These are phyloP conservation scores for Wallacemonas sp. DNA, from an alignment of 208 protist genomes.

Conservation along the genomic window DNA sequence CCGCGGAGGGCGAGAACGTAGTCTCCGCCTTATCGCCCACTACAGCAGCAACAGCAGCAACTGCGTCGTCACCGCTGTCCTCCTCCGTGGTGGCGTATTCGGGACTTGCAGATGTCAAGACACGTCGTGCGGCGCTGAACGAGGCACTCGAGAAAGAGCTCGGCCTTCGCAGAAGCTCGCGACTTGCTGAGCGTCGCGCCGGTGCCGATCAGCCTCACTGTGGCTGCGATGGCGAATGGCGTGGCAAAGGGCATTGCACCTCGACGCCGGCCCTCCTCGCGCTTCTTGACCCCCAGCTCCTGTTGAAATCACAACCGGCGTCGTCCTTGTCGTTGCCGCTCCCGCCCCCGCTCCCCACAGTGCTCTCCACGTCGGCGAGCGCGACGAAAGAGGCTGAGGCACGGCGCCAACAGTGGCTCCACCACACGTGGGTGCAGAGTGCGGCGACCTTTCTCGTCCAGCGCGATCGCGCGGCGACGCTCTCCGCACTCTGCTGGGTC, in stretches of 20 bases:
- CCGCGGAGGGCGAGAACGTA: not conserved
- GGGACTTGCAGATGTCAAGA: not conserved
- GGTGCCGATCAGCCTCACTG: not conserved
- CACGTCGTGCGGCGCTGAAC: conserved; percentile 41
- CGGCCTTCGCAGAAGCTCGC: conserved; percentile 38
- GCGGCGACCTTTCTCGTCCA: conserved; percentile 41
- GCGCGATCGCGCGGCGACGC: conserved; percentile 23
- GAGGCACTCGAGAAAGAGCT: conserved; percentile 56
- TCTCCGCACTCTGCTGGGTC: conserved; percentile 79
- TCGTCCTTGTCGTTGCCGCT: no score
- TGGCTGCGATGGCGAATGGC: not conserved
- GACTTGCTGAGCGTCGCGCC: conserved; percentile 15
- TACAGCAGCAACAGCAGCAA: no score
- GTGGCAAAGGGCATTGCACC: not conserved
- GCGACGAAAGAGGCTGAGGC: not conserved
- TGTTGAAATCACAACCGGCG: no score
- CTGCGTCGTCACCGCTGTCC: conserved; percentile 3
- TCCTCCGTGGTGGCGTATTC: not conserved
- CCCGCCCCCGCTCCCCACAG: no score
- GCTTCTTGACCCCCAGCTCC: not conserved
- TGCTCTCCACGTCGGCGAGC: no score
- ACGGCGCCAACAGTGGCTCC: conserved; percentile 15
- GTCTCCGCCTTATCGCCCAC: not conserved
- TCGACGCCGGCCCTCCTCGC: not conserved
- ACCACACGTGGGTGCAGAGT: conserved; percentile 34